Percentiles rank a stretch among this genome's conserved stretches.
These are phyloP conservation scores for Zygoascus hellenicus DNA, from an alignment of 1,139 yeast species.

Conservation along the genomic window DNA sequence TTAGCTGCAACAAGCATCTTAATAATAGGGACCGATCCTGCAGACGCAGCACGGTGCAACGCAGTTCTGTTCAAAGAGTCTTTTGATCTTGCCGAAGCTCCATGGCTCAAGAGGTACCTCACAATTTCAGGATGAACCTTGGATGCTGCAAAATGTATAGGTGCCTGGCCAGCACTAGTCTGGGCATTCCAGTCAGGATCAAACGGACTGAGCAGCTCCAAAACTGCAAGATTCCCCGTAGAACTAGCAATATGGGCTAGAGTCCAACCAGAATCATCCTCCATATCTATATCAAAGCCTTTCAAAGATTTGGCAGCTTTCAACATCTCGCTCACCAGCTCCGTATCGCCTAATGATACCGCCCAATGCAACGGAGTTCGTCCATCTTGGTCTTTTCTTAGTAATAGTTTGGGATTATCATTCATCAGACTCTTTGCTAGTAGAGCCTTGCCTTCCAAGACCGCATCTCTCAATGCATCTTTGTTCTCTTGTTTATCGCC, in stretches of 20 bases:
- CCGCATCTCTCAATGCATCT: slow-evolving; percentile 50
- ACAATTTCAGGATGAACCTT: slow-evolving; percentile 56
- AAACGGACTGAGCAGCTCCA: slow-evolving; percentile 42
- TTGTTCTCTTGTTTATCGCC: background rate
- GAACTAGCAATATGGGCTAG: slow-evolving; percentile 80
- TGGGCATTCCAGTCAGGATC: slow-evolving; percentile 46
- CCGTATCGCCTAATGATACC: slow-evolving; percentile 53
- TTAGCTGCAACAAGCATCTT: slow-evolving; percentile 46
- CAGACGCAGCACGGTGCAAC: slow-evolving; percentile 78
- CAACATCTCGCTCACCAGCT: slow-evolving; percentile 48
- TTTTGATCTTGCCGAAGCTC: slow-evolving; percentile 58
- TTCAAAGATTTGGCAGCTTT: slow-evolving; percentile 32
- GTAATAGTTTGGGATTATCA: slow-evolving; percentile 44
- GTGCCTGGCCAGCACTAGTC: slow-evolving; percentile 67
- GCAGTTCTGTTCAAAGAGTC: slow-evolving; percentile 65
- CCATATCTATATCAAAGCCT: slow-evolving; percentile 57
- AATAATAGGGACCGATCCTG: slow-evolving; percentile 57
- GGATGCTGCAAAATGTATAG: slow-evolving; percentile 70
- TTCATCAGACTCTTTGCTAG: slow-evolving; percentile 46
- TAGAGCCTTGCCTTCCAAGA: slow-evolving; percentile 48
- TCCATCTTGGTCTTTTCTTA: slow-evolving; percentile 59
- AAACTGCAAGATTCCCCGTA: slow-evolving; percentile 52
- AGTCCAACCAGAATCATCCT: slow-evolving; percentile 82
- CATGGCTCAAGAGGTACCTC: slow-evolving; percentile 44
- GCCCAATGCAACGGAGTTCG: slow-evolving; percentile 93